phyloP scores from a whole-genome alignment of 306 rosid species.

The Pyrus communis region DNA sequence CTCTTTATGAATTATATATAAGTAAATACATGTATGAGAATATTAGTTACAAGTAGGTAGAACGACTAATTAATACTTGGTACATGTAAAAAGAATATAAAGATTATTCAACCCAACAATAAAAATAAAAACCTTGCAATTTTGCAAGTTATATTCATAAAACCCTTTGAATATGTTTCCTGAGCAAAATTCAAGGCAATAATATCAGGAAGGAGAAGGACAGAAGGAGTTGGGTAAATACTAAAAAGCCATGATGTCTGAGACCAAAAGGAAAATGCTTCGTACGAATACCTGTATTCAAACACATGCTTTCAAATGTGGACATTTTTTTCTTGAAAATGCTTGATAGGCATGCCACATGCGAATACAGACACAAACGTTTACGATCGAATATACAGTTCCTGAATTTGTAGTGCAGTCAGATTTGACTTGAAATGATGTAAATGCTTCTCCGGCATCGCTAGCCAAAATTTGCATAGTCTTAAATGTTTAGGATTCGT shows the following conservation, averaged over 20 bases:
- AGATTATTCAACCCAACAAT: not conserved
- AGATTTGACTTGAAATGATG: not conserved
- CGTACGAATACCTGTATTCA: not conserved
- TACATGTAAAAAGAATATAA: constrained; percentile 10
- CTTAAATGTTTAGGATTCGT: no score
- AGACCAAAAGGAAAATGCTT: constrained; percentile 3
- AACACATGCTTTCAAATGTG: not conserved
- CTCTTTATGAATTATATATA: not conserved
- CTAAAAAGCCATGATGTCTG: not conserved
- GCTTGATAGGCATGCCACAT: not conserved
- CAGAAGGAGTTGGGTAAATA: not conserved
- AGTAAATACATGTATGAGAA: constrained; percentile 26
- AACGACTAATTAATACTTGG: constrained; percentile 19
- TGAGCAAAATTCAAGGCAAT: not conserved
- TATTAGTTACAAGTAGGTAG: constrained; percentile 25
- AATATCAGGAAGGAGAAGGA: not conserved
- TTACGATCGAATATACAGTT: not conserved
- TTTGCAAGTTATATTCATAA: not conserved
- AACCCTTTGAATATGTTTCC: not conserved
- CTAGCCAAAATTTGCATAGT: not conserved
- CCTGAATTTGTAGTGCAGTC: not conserved
- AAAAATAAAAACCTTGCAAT: not conserved
- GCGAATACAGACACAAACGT: not conserved
- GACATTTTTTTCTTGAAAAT: not conserved
- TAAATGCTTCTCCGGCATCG: not conserved